Percentiles rank a stretch among this genome's conserved stretches.
These are phyloP conservation scores for Panellus pusillus DNA, from an alignment of 768 basidiomycete species.

Conservation along the genomic window DNA sequence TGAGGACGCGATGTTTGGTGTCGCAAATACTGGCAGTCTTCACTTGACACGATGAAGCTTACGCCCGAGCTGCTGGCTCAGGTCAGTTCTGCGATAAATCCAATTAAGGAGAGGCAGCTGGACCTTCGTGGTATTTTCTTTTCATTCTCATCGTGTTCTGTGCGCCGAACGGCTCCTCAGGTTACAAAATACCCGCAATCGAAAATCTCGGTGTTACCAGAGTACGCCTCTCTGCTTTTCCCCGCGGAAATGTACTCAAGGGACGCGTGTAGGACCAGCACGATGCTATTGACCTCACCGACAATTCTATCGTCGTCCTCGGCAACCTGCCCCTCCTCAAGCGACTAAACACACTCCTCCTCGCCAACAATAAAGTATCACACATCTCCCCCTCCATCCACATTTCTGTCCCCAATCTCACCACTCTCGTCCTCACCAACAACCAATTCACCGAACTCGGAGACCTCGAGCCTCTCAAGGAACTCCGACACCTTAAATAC, in stretches of 20 bases:
- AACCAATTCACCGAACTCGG: conserved; percentile 80
- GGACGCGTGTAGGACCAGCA: conserved; percentile 71
- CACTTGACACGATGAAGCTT: conserved; percentile 70
- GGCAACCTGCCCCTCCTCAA: conserved; percentile 87
- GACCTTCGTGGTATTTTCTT: conserved; percentile 75
- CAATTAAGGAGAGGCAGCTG: conserved; percentile 86
- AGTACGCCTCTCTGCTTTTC: conserved; percentile 47
- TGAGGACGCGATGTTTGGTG: conserved; percentile 21
- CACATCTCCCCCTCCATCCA: conserved; percentile 80
- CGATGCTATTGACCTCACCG: conserved; percentile 91
- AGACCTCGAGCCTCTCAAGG: conserved; percentile 81
- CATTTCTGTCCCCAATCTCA: conserved; percentile 82
- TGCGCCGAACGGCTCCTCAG: conserved; percentile 41
- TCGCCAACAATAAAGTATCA: conserved; percentile 89
- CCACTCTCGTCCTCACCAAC: conserved; percentile 80
- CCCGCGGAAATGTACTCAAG: conserved; percentile 19
- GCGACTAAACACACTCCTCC: conserved; percentile 78
- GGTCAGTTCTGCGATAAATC: conserved; percentile 74
- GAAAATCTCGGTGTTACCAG: conserved; percentile 95
- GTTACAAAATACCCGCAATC: conserved; percentile 92
- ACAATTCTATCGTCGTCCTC: conserved; percentile 80
- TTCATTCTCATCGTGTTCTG: conserved; percentile 17
- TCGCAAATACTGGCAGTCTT: conserved; percentile 16
- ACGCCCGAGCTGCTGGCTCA: conserved; percentile 91
- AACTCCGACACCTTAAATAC: conserved; percentile 71